Conservation (phyloP, 148 eudicot species). For the Rheum nobile region DNA sequence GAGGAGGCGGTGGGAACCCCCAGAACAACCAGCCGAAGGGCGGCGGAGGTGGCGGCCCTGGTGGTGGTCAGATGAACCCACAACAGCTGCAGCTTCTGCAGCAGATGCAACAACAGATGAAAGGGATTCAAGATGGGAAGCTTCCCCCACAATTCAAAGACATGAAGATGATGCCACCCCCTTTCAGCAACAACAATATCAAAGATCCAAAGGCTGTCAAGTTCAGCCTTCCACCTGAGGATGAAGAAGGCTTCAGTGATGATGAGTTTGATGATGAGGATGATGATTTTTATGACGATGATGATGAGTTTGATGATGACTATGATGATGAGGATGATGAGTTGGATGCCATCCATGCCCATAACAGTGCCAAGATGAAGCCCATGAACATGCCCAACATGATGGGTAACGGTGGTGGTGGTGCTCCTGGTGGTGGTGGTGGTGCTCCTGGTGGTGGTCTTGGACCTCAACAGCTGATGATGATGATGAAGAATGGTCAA, state of each 20-base stretch:
- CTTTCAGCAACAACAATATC: background rate
- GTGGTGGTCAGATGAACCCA: conserved; percentile 1
- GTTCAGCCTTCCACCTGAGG: conserved; percentile 10
- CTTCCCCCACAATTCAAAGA: conserved; percentile 11
- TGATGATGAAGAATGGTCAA: conserved; percentile 44
- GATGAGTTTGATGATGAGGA: conserved; percentile 17
- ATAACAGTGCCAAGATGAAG: conserved; percentile 34
- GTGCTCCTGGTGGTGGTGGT: conserved; percentile 26
- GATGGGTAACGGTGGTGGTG: conserved; percentile 20
- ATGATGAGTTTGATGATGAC: conserved; percentile 27
- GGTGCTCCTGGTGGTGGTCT: conserved; percentile 17
- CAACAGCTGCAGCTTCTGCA: conserved; percentile 23
- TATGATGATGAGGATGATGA: conserved; percentile 31
- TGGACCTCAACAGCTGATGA: conserved; percentile 20
- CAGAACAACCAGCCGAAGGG: conserved; percentile 13
- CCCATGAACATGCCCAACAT: conserved; percentile 11
- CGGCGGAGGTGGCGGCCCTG: conserved; percentile 19
- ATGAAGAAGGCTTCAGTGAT: conserved; percentile 3
- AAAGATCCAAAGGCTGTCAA: conserved; percentile 14
- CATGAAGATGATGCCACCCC: conserved; percentile 15
- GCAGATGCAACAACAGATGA: conserved; percentile 21
- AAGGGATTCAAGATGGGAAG: conserved; percentile 18
- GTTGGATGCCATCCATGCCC: conserved; percentile 26
- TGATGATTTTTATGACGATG: conserved; percentile 21
- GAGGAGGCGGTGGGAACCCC: conserved; percentile 6